These are phyloP conservation scores for Otatea glauca DNA, from an alignment of 176 grass and related monocot genomes.

Conservation along the genomic window DNA sequence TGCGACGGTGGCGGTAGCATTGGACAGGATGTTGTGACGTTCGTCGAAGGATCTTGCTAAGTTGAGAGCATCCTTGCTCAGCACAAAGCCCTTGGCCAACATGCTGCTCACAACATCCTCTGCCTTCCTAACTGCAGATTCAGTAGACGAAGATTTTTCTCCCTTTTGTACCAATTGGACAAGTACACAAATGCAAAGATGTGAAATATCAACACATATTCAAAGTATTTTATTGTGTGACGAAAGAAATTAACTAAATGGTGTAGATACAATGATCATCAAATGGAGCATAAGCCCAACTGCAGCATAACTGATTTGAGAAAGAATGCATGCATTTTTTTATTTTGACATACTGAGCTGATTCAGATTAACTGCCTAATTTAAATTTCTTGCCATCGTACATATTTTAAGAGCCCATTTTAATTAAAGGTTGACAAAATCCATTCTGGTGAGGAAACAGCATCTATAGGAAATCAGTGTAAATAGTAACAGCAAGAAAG, in stretches of 20 bases:
- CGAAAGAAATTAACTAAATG: neutral
- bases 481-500: neutral
- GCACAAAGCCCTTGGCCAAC: conserved; percentile 95
- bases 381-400: neutral
- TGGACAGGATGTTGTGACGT: conserved; percentile 77
- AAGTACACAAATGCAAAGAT: conserved; percentile 37
- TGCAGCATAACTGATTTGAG: neutral
- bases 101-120: conserved; percentile 98
- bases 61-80: conserved; percentile 86
- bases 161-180: conserved; percentile 44
- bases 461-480: neutral
- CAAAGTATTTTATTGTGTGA: neutral
- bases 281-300: neutral
- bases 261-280: neutral
- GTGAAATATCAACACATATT: conserved; percentile 9
- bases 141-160: conserved; percentile 31
- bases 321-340: neutral
- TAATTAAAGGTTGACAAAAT: neutral
- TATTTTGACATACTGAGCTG: neutral
- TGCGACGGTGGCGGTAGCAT: conserved; percentile 69
- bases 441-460: neutral
- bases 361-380: conserved; percentile 21
- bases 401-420: neutral
- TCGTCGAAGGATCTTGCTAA: conserved; percentile 81
- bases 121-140: conserved; percentile 80